Conservation (phyloP, 2,329 filamentous ascomycete species). For the Microcyclospora tardicrescens region DNA sequence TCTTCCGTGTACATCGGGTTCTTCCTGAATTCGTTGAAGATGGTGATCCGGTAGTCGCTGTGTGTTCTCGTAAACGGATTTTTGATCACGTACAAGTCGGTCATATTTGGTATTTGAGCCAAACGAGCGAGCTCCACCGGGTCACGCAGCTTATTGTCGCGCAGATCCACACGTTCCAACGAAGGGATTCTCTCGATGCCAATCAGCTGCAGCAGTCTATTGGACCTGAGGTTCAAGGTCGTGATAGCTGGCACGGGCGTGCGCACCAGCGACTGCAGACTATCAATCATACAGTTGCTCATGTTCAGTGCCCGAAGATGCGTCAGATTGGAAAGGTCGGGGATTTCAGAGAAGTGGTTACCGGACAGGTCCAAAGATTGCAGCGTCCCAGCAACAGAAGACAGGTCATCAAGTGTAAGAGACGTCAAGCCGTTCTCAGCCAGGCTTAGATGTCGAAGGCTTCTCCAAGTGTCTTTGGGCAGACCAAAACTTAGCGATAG, state of each 20-base stretch:
- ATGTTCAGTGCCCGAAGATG: constrained; percentile 85
- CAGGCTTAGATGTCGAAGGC: constrained; percentile 80
- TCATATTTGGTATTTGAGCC: constrained; percentile 80
- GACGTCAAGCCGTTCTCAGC: constrained; percentile 82
- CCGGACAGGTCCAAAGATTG: constrained; percentile 85
- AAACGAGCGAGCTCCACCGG: constrained; percentile 80
- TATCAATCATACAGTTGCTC: constrained; percentile 95
- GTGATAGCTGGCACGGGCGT: constrained; percentile 88
- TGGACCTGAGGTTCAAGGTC: constrained; percentile 79
- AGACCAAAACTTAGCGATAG: constrained; percentile 58
- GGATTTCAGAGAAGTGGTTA: constrained; percentile 89
- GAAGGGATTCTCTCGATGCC: constrained; percentile 83
- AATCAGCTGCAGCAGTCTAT: constrained; percentile 73
- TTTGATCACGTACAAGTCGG: constrained; percentile 81
- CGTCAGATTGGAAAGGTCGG: constrained; percentile 74
- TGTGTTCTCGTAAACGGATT: constrained; percentile 89
- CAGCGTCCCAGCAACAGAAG: constrained; percentile 72
- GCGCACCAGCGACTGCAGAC: constrained; percentile 71
- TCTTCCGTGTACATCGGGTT: constrained; percentile 86
- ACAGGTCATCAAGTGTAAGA: constrained; percentile 61
- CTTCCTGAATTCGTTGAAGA: constrained; percentile 90
- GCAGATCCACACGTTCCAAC: constrained; percentile 75
- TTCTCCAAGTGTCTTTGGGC: constrained; percentile 84
- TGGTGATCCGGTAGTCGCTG: constrained; percentile 69
- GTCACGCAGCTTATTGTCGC: constrained; percentile 84